phyloP scores from a whole-genome alignment of 2,329 filamentous ascomycete genomes.

The Colletotrichum nymphaeae region DNA sequence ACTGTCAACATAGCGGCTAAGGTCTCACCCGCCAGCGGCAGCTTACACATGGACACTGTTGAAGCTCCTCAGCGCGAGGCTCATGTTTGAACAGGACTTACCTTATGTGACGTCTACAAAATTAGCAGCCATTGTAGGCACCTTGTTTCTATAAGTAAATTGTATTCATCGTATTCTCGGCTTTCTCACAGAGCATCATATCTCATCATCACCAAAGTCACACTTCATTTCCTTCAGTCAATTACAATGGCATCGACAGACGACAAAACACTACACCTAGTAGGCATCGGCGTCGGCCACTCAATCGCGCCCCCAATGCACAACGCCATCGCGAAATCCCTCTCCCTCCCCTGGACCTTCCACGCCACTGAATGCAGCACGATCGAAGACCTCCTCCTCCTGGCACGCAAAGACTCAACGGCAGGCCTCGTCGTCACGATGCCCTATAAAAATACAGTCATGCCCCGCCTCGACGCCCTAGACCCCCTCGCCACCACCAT shows the following conservation, averaged over 20 bases:
- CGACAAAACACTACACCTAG: slow-evolving; percentile 45
- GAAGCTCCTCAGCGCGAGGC: no score
- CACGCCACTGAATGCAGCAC: slow-evolving; percentile 43
- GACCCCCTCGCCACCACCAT: slow-evolving; percentile 49
- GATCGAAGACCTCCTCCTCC: slow-evolving; percentile 44
- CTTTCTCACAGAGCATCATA: neutral
- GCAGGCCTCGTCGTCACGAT: slow-evolving; percentile 45
- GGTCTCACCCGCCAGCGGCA: no score
- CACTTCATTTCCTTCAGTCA: neutral
- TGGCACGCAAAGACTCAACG: slow-evolving; percentile 45
- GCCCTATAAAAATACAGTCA: slow-evolving; percentile 53
- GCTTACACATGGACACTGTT: no score
- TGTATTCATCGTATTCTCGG: neutral
- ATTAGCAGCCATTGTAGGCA: no score
- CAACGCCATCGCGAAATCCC: slow-evolving; percentile 48
- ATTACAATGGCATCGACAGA: neutral
- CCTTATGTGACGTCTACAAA: no score
- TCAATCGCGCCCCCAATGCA: slow-evolving; percentile 54
- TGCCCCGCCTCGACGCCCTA: slow-evolving; percentile 48
- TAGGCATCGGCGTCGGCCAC: slow-evolving; percentile 52
- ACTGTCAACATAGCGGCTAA: no score
- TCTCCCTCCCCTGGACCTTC: slow-evolving; percentile 47
- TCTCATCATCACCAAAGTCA: neutral
- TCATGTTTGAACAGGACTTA: no score
- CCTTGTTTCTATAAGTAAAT: no score